Conservation (phyloP, 805 yeast genomes). For the Teunomyces gatunensis region DNA sequence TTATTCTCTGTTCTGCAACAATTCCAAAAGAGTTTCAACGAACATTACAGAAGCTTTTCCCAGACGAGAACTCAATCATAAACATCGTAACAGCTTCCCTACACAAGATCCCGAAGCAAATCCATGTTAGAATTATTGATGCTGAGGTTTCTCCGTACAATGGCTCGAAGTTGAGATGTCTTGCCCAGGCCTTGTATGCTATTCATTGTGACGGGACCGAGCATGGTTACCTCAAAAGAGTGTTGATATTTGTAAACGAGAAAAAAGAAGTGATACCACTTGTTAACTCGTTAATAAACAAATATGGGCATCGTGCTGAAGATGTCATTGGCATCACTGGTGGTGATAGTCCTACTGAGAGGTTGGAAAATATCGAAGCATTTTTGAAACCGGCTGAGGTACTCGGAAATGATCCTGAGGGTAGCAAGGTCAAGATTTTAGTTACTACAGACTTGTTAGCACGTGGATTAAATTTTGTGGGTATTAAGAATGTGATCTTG, state of each 20-base stretch:
- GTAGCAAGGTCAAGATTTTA: constrained; percentile 56
- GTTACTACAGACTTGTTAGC: constrained; percentile 88
- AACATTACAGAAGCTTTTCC: constrained; percentile 58
- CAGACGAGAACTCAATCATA: constrained; percentile 47
- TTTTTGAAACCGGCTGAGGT: constrained; percentile 63
- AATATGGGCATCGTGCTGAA: constrained; percentile 32
- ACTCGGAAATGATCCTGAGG: constrained; percentile 28
- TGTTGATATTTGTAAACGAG: constrained; percentile 80
- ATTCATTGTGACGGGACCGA: constrained; percentile 84
- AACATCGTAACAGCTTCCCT: constrained; percentile 76
- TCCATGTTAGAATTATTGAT: constrained; percentile 73
- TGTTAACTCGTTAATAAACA: constrained; percentile 48
- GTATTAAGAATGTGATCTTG: constrained; percentile 75
- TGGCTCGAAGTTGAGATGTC: constrained; percentile 78
- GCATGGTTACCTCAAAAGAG: constrained; percentile 69
- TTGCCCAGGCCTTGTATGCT: constrained; percentile 86
- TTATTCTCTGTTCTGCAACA: constrained; percentile 86
- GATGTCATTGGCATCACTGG: constrained; percentile 69
- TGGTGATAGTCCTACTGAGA: constrained; percentile 56
- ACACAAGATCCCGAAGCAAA: constrained; percentile 77
- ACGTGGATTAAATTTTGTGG: constrained; percentile 83
- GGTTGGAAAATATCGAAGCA: constrained; percentile 53
- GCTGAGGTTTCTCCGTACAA: constrained; percentile 76
- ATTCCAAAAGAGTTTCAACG: constrained; percentile 75
- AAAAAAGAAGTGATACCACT: constrained; percentile 61